phyloP scores from a whole-genome alignment of 768 basidiomycete species.

The Naganishia friedmannii region DNA sequence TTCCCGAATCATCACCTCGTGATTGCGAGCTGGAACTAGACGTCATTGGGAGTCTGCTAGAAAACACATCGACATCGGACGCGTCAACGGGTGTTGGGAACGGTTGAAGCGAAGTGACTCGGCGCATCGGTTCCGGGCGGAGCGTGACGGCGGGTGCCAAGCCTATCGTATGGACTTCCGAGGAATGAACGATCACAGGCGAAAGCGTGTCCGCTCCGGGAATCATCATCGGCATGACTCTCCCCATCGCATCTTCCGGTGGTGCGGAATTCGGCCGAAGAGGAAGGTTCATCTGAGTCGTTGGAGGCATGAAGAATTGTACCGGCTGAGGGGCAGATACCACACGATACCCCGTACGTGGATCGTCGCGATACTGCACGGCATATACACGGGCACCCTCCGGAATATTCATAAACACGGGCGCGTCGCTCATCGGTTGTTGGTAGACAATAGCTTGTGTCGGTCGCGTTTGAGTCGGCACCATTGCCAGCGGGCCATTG shows the following conservation, averaged over 20 bases:
- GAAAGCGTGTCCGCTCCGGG: background rate
- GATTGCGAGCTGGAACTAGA: background rate
- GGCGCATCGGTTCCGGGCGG: constrained; percentile 10
- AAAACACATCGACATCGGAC: constrained; percentile 12
- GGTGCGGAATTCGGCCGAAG: constrained; percentile 14
- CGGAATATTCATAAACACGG: constrained; percentile 15
- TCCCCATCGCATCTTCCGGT: background rate
- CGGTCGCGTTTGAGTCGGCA: constrained; percentile 8
- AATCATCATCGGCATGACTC: background rate
- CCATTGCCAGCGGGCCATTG: background rate
- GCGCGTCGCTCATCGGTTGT: constrained; percentile 8
- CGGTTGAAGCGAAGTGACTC: constrained; percentile 2
- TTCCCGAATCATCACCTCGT: background rate
- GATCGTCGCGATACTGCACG: constrained; percentile 17
- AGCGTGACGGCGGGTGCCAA: constrained; percentile 3
- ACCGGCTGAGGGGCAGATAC: constrained; percentile 20
- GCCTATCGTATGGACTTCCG: background rate
- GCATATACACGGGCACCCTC: constrained; percentile 18
- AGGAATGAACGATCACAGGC: constrained; percentile 4
- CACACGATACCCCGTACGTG: constrained; percentile 12
- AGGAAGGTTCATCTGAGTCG: background rate
- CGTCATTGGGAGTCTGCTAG: background rate
- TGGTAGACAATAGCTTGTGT: constrained; percentile 16
- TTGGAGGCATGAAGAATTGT: constrained; percentile 5
- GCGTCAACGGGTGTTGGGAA: background rate